Evolutionary conservation across 2,329 filamentous ascomycete genomes (phyloP).

Genomic region (Verticillium alfalfae): DNA sequence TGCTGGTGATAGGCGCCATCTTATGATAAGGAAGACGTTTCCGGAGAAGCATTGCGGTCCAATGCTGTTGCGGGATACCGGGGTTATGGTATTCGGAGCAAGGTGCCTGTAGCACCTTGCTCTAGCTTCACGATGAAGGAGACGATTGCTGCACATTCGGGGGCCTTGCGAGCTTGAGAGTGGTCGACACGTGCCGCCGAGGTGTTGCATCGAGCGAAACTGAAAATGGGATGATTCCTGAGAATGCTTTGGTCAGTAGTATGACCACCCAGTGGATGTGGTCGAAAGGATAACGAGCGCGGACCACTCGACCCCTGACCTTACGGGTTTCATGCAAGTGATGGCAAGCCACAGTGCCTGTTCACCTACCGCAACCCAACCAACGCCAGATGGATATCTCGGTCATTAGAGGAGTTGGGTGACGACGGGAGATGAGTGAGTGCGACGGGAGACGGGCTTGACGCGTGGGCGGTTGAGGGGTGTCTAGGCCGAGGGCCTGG

Average conservation of each 20-base stretch:
- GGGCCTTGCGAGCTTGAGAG: not conserved
- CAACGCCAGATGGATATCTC: not conserved
- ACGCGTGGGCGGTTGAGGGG: not conserved
- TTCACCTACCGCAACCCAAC: not conserved
- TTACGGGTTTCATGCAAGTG: not conserved
- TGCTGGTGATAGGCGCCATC: not conserved
- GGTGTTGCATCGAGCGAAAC: not conserved
- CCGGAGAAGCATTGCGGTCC: not conserved
- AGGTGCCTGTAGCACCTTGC: not conserved
- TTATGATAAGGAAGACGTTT: not conserved
- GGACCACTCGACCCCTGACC: not conserved
- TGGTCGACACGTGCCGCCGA: not conserved
- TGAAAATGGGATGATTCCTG: not conserved
- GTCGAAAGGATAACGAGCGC: not conserved
- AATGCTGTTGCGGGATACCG: not conserved
- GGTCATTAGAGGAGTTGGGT: not conserved
- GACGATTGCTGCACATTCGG: not conserved
- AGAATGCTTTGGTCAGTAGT: not conserved
- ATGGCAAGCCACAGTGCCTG: not conserved
- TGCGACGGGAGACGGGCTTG: not conserved
- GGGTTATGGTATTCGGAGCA: not conserved
- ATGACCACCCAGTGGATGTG: not conserved
- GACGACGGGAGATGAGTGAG: not conserved
- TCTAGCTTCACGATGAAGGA: not conserved
- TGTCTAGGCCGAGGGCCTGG: not conserved